Conservation (phyloP, 805 yeast species). For the Nakazawaea ambrosiae region DNA sequence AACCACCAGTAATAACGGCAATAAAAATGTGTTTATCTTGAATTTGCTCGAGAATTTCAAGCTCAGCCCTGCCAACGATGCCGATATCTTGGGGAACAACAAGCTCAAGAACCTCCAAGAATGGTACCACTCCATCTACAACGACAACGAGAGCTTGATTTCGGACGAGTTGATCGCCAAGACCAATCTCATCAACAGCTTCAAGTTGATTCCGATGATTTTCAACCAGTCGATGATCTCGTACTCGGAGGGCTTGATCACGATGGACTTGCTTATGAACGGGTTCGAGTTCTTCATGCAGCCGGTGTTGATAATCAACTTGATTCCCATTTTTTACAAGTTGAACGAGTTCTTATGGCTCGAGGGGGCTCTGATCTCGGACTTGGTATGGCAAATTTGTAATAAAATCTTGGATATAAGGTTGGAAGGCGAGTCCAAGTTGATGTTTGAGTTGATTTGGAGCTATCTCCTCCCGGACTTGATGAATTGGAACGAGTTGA, state of each 20-base stretch:
- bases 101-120: constrained; percentile 32
- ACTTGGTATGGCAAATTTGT: constrained; percentile 6
- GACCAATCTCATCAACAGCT: constrained; percentile 59
- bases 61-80: constrained; percentile 17
- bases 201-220: constrained; percentile 63
- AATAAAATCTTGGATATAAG: constrained; percentile 2
- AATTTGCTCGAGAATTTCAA: constrained; percentile 19
- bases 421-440: constrained; percentile 6
- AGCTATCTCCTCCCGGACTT: constrained; percentile 3
- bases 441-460: constrained; percentile 11
- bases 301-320: constrained; percentile 57
- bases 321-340: constrained; percentile 38
- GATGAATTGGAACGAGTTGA: constrained; percentile 1
- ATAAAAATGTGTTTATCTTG: constrained; percentile 13
- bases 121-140: constrained; percentile 80
- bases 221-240: constrained; percentile 68
- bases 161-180: constrained; percentile 75
- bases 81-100: constrained; percentile 17
- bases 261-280: constrained; percentile 53
- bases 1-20: neutral
- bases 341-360: constrained; percentile 9
- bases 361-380: neutral
- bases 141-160: constrained; percentile 65
- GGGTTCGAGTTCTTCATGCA: constrained; percentile 87
- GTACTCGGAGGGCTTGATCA: constrained; percentile 45